These are phyloP conservation scores for Trametopsis cervina DNA, from an alignment of 768 basidiomycete genomes.

Conservation along the genomic window DNA sequence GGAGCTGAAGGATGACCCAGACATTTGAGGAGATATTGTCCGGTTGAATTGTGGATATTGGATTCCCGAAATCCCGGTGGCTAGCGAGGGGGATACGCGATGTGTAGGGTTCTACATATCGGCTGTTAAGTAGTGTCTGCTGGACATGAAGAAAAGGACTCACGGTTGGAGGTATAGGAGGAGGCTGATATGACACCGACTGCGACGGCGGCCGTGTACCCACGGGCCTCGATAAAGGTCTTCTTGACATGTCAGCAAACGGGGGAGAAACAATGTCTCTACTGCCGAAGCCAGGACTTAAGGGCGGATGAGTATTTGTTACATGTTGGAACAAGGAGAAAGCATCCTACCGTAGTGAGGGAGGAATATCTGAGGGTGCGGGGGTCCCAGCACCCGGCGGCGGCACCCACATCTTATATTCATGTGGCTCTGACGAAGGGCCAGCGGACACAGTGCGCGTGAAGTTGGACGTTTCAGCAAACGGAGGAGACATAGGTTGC, in stretches of 20 bases:
- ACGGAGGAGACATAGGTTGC: neutral
- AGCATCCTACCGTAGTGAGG: constrained; percentile 2
- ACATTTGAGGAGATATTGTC: constrained; percentile 30
- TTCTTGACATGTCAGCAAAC: constrained; percentile 30
- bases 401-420: constrained; percentile 13
- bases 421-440: constrained; percentile 4
- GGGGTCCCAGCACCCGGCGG: constrained; percentile 5
- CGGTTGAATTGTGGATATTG: constrained; percentile 46
- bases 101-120: constrained; percentile 22
- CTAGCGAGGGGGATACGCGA: constrained; percentile 28
- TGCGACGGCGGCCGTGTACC: constrained; percentile 32
- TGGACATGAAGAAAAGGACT: constrained; percentile 13
- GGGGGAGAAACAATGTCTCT: constrained; percentile 2
- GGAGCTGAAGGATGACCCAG: constrained; percentile 35
- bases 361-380: neutral
- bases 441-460: constrained; percentile 1
- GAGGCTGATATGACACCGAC: constrained; percentile 33
- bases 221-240: constrained; percentile 15
- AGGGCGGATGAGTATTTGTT: neutral
- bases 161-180: constrained; percentile 46
- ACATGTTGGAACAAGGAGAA: neutral
- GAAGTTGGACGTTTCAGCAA: constrained; percentile 6
- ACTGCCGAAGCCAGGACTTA: neutral
- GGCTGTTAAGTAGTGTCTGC: constrained; percentile 19
- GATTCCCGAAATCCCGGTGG: constrained; percentile 40